Evolutionary conservation across 2,329 filamentous ascomycete genomes (phyloP).

Genomic region (Colletotrichum horii): DNA sequence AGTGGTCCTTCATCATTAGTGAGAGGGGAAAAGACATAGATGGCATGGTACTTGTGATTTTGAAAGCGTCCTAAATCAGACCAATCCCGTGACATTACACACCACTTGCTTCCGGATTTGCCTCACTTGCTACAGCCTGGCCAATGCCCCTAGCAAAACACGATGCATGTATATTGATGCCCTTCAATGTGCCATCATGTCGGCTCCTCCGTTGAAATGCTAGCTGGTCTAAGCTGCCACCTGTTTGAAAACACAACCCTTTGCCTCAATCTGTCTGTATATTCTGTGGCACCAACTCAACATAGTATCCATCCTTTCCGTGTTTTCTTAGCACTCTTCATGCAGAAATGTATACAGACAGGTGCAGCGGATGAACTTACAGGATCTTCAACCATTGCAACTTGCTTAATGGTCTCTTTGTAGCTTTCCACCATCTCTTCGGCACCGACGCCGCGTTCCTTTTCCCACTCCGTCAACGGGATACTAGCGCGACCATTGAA

Average conservation of each 20-base stretch:
- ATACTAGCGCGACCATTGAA: not conserved
- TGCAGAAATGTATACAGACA: not conserved
- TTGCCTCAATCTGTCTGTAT: not conserved
- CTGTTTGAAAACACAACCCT: not conserved
- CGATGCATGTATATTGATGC: not conserved
- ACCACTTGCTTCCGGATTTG: not conserved
- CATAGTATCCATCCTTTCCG: not conserved
- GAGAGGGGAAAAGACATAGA: too few species aligned
- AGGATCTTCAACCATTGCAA: not conserved
- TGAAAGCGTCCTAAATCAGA: not conserved
- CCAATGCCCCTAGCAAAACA: not conserved
- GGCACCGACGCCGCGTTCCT: not conserved
- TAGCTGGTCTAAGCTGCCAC: not conserved
- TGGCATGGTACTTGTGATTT: not conserved
- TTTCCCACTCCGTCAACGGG: not conserved
- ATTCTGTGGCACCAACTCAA: not conserved
- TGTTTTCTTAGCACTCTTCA: accelerated
- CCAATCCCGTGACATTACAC: not conserved
- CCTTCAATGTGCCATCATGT: not conserved
- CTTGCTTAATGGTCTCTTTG: not conserved
- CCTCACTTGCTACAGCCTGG: not conserved
- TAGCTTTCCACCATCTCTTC: not conserved
- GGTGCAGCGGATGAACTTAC: not conserved
- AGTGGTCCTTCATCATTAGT: not conserved
- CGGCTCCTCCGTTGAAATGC: not conserved